Evolutionary conservation across 495 filamentous ascomycete genomes (phyloP).

Genomic region (Daldinia concentrica): DNA sequence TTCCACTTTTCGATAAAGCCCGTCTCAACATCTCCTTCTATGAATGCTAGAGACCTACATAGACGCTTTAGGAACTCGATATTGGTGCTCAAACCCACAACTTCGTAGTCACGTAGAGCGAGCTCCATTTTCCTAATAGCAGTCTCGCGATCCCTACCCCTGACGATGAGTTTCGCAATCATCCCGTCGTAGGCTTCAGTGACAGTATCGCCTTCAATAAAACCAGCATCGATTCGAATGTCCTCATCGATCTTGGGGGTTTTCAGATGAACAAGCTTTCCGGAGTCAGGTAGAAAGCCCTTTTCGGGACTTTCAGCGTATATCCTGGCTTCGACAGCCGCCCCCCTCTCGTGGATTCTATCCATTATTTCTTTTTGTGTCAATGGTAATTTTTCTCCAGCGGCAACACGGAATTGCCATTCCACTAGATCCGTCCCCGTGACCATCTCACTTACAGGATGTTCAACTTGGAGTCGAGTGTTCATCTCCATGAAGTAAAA

Average conservation of each 20-base stretch:
- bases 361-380: constrained; percentile 84
- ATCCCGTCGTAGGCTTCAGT: constrained; percentile 98
- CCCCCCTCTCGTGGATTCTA: constrained; percentile 76
- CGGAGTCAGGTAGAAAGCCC: constrained; percentile 94
- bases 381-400: constrained; percentile 85
- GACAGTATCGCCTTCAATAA: constrained; percentile 88
- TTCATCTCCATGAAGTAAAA: constrained; percentile 99
- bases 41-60: constrained; percentile 81
- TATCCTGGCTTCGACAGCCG: constrained; percentile 94
- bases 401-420: constrained; percentile 95
- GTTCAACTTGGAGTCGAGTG: constrained; percentile 94
- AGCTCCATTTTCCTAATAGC: constrained; percentile 82
- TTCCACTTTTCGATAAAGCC: constrained; percentile 93
- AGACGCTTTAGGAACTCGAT: constrained; percentile 94
- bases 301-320: constrained; percentile 93
- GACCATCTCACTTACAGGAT: constrained; percentile 97
- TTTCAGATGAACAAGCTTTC: constrained; percentile 82
- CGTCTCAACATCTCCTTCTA: constrained; percentile 90
- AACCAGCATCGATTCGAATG: constrained; percentile 91
- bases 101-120: constrained; percentile 90
- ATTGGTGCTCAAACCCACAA: constrained; percentile 92
- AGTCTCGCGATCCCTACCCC: constrained; percentile 76
- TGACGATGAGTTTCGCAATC: constrained; percentile 98
- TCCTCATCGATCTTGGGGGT: constrained; percentile 74
- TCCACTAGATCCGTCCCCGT: constrained; percentile 94